Evolutionary conservation across 441 rosid genomes (phyloP), one percentile per base, ranked within the genome.

Genomic region (Macaranga tanarius): DNA sequence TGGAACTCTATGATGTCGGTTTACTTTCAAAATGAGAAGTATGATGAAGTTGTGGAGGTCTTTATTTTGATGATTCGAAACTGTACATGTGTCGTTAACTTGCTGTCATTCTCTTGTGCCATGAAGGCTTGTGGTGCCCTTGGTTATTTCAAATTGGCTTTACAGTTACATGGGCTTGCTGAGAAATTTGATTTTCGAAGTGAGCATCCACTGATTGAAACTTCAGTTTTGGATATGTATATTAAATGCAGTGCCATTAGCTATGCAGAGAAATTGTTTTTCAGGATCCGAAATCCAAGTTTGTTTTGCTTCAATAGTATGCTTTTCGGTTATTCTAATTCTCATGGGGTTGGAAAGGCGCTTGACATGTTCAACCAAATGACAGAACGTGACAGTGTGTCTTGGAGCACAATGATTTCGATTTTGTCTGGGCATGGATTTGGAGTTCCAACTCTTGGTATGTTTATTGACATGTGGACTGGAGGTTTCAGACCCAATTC

Each of bases 121-220:
- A 76, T 76, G 73, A 76, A 79, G 75, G 80, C 82, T 50, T 79
- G 82, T 51, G 82, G 70, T 47, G 34, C 76, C 54, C 69, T 76
- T 42, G 68, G 75, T 52, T 55, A 44, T 55, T 22, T 44, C 34
- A 62, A 67, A 10, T 58, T 62, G 62, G 78, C 80, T 64, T 26
- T 69, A 60, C 79, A 77, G 47, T 65, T 74, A 9, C 74, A 71
- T 51, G 74, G 67, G n/a, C 45, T 71, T 31, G 38, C 23, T 3
- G 67, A 71, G 50, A 61, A 61, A 61, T 45, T 71, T 60, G 31
- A 48, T 62, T 61, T 61, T 61, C n/a, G 48, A 31, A 48, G 60
- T 10, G 50, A 31, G 8, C 15, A 20, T 22, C 4, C 31, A 13
- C 47, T 22, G 6, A 65, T 59, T 57, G 44, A 48, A 40, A 31